phyloP scores from a whole-genome alignment of 441 rosid species.

The Lepidium campestre region DNA sequence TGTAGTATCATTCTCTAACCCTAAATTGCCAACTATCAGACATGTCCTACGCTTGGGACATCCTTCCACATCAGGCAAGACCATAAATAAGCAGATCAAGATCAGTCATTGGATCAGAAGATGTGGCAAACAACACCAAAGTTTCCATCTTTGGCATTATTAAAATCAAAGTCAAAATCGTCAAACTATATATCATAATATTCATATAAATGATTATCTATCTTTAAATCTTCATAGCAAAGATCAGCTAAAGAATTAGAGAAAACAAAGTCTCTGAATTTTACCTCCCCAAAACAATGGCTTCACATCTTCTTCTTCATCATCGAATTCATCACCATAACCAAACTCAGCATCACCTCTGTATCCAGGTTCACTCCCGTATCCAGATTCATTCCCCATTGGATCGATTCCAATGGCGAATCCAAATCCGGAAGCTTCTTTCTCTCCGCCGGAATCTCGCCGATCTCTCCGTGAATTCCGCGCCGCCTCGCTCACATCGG shows the following conservation, averaged over 20 bases:
- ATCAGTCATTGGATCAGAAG: neutral
- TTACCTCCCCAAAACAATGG: constrained; percentile 89
- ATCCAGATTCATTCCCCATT: constrained; percentile 80
- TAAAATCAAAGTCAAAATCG: neutral
- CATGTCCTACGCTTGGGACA: neutral
- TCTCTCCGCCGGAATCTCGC: constrained; percentile 53
- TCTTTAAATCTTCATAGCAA: neutral
- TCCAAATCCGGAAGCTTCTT: constrained; percentile 48
- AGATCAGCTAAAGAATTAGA: neutral
- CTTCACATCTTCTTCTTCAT: constrained; percentile 86
- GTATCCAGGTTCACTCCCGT: constrained; percentile 95
- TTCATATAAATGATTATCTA: neutral
- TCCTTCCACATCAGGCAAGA: neutral
- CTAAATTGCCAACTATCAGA: neutral
- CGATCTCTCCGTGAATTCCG: constrained; percentile 58
- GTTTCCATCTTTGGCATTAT: neutral
- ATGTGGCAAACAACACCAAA: neutral
- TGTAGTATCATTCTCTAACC: neutral
- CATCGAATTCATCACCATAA: constrained; percentile 88
- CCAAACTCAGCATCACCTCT: constrained; percentile 98
- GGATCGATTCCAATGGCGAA: constrained; percentile 51
- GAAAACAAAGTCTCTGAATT: neutral
- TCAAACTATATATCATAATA: neutral
- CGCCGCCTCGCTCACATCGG: constrained; percentile 87
- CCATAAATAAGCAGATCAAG: neutral